These are phyloP conservation scores for Aspergillus sparsus DNA, from an alignment of 495 filamentous ascomycete species.

Conservation along the genomic window DNA sequence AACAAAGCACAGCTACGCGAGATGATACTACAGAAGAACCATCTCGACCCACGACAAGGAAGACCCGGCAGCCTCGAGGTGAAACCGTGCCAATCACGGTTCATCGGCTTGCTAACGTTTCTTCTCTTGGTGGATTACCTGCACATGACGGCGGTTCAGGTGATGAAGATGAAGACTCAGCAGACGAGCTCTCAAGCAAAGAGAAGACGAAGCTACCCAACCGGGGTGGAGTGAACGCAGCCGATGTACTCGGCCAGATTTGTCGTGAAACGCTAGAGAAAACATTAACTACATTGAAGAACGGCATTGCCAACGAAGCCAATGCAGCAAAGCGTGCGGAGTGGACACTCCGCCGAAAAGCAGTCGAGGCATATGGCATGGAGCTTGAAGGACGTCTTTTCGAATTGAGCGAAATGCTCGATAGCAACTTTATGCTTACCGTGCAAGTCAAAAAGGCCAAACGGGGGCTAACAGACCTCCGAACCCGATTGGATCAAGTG, in stretches of 20 bases:
- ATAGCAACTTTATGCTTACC: slow-evolving; percentile 63
- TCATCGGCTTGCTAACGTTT: slow-evolving; percentile 44
- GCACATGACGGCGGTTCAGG: slow-evolving; percentile 25
- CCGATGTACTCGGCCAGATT: slow-evolving; percentile 69
- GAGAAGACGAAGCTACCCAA: slow-evolving; percentile 46
- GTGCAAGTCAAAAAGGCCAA: slow-evolving; percentile 63
- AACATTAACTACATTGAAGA: slow-evolving; percentile 43
- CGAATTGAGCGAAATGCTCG: slow-evolving; percentile 54
- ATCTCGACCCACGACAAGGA: slow-evolving; percentile 21
- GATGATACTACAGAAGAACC: slow-evolving; percentile 27
- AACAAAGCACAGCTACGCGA: slow-evolving; percentile 20
- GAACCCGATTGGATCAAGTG: slow-evolving; percentile 63
- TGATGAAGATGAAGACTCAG: slow-evolving; percentile 35
- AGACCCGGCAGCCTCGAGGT: slow-evolving; percentile 38
- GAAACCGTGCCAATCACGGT: slow-evolving; percentile 49
- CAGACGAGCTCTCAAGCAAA: slow-evolving; percentile 36
- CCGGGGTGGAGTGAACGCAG: slow-evolving; percentile 65
- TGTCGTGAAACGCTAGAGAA: slow-evolving; percentile 67
- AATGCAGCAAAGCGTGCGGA: slow-evolving; percentile 48
- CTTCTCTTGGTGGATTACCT: slow-evolving; percentile 29
- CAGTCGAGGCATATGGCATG: slow-evolving; percentile 67
- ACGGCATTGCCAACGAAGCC: slow-evolving; percentile 39
- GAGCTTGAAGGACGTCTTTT: slow-evolving; percentile 66
- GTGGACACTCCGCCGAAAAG: slow-evolving; percentile 60
- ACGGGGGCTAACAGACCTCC: slow-evolving; percentile 63